Conservation (phyloP, 495 filamentous ascomycete genomes). For the Achaetomiella virescens region DNA sequence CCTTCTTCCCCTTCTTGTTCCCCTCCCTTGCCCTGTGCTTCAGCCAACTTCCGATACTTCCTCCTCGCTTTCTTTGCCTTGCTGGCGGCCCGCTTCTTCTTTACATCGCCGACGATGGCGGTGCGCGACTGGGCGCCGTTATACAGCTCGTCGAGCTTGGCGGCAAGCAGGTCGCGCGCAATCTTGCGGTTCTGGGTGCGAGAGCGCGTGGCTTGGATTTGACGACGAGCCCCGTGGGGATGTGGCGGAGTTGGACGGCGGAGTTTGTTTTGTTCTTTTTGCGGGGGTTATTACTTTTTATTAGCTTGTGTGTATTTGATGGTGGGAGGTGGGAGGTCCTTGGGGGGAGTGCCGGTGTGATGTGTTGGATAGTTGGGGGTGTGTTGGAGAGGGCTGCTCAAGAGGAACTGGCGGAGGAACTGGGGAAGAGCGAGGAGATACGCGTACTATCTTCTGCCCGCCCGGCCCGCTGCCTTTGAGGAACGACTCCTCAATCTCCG, state of each 20-base stretch:
- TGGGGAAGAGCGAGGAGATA: neutral
- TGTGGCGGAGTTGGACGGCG: constrained; percentile 87
- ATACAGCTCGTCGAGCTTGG: constrained; percentile 63
- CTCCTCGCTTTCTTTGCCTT: constrained; percentile 43
- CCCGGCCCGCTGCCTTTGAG: constrained; percentile 90
- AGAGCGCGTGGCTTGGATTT: constrained; percentile 91
- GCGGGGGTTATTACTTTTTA: neutral
- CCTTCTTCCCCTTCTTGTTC: constrained; percentile 12
- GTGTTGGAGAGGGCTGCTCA: neutral
- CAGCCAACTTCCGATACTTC: constrained; percentile 45
- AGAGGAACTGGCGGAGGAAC: constrained; percentile 4
- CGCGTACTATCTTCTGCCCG: constrained; percentile 85
- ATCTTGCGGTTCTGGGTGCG: constrained; percentile 84
- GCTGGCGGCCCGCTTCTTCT: constrained; percentile 45
- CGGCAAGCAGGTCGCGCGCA: constrained; percentile 70
- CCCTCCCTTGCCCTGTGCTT: constrained; percentile 26
- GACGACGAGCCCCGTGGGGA: constrained; percentile 80
- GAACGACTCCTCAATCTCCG: constrained; percentile 75
- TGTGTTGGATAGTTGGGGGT: neutral
- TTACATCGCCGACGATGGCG: constrained; percentile 35
- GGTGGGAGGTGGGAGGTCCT: neutral
- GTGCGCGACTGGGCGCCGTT: constrained; percentile 41
- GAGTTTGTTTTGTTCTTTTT: constrained; percentile 90
- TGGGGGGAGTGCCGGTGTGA: neutral
- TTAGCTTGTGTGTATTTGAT: neutral